A percentile compares a stretch with the other conserved stretches of the same genome.
Evolutionary conservation across 495 filamentous ascomycete genomes (phyloP).

Genomic region (Tuber melanosporum): DNA sequence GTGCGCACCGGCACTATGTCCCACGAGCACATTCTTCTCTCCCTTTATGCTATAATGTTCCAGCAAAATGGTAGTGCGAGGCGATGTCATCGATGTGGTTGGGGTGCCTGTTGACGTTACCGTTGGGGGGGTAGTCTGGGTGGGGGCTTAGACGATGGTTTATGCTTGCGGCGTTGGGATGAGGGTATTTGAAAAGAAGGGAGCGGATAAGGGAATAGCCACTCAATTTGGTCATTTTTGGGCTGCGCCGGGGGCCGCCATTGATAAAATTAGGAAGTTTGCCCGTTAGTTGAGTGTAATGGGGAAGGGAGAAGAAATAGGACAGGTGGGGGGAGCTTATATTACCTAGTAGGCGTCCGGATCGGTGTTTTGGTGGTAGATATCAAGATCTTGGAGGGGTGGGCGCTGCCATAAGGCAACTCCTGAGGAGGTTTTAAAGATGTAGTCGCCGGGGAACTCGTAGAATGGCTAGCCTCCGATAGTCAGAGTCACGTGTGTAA

Average conservation of each 20-base stretch:
- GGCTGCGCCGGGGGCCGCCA: conserved; percentile 86
- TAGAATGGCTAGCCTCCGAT: neutral
- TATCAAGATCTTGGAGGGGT: conserved; percentile 26
- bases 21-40: conserved; percentile 57
- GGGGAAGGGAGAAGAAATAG: neutral
- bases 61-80: conserved; percentile 58
- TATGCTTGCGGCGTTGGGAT: conserved; percentile 58
- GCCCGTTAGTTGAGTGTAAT: neutral
- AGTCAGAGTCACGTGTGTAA: neutral
- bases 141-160: conserved; percentile 77
- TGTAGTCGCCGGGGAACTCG: neutral
- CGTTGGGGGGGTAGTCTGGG: conserved; percentile 49
- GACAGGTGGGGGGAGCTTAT: conserved; percentile 34
- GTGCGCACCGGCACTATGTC: conserved; percentile 71
- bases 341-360: conserved; percentile 48
- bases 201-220: conserved; percentile 49
- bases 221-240: conserved; percentile 50
- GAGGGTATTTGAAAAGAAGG: conserved; percentile 43
- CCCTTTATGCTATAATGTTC: conserved; percentile 49
- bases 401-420: neutral
- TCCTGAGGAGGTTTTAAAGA: neutral
- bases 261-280: conserved; percentile 61
- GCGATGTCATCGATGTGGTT: conserved; percentile 67
- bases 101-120: conserved; percentile 51
- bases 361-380: conserved; percentile 16